Evolutionary conservation across 768 basidiomycete genomes (phyloP).

Genomic region (Boletus vermiculosoides): DNA sequence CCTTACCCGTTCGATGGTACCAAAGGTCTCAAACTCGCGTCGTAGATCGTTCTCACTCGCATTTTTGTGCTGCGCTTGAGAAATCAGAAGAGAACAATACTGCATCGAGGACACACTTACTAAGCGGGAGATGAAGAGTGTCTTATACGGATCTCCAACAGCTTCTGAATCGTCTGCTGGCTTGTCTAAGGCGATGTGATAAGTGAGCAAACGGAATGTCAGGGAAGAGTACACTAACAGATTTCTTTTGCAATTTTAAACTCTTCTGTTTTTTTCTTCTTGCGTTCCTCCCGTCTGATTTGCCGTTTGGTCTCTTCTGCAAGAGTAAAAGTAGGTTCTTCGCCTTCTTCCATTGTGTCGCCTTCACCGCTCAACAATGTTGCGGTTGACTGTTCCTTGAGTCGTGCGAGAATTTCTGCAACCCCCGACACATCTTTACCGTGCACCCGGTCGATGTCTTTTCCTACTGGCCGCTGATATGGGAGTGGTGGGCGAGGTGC

Average conservation of each 20-base stretch:
- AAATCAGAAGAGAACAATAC: constrained; percentile 12
- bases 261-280: constrained; percentile 70
- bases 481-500: constrained; percentile 89
- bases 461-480: constrained; percentile 82
- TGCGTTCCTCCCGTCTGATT: constrained; percentile 73
- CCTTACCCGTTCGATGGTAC: constrained; percentile 90
- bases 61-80: constrained; percentile 69
- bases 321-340: constrained; percentile 76
- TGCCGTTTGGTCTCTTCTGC: constrained; percentile 83
- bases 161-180: constrained; percentile 90
- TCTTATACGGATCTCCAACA: constrained; percentile 96
- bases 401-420: constrained; percentile 64
- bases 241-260: constrained; percentile 81
- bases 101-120: constrained; percentile 40
- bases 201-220: constrained; percentile 3
- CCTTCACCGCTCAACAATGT: constrained; percentile 57
- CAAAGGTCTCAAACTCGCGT: constrained; percentile 94
- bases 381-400: constrained; percentile 78
- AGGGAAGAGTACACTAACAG: constrained; percentile 54
- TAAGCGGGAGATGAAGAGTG: constrained; percentile 91
- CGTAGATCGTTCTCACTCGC: constrained; percentile 91
- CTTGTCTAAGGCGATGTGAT: constrained; percentile 60
- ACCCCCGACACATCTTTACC: constrained; percentile 74
- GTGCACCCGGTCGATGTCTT: constrained; percentile 72
- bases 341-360: constrained; percentile 80